Evolutionary conservation across 2,329 filamentous ascomycete species (phyloP), one percentile per base, ranked within the genome.

Genomic region (Colletotrichum trifolii): DNA sequence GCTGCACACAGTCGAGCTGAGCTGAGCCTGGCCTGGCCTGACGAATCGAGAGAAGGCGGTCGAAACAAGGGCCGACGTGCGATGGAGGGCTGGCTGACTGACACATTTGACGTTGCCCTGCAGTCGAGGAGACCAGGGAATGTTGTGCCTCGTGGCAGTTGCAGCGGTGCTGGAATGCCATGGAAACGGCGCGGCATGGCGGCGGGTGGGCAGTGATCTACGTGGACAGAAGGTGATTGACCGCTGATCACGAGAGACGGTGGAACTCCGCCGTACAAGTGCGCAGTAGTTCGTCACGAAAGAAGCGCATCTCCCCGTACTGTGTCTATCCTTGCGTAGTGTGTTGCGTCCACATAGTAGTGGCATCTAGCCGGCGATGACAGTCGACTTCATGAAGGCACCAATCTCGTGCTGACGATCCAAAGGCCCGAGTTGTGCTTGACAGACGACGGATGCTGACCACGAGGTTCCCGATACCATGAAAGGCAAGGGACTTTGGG

Each of bases 101-200:
- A 61, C 40, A 55, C 50, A 61, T 56, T 61, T 36, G 39, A 50
- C 40, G 50, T 61, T 46, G 11, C 25, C 45, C 17, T 25, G 43
- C 34, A 59, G 45, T 39, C 33, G 25, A 25, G 25, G 25, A 25
- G 17, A 47, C 36, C 13, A 15, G 34, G 39, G 50, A 65, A 65
- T 52, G 52, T 35, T 33, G 36, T 43, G 52, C 58, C 62, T 65
- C 62, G 52, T 62, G 58, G 46, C 47, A 57, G 46, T 38, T 25
- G 25, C 25, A 25, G 53, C 35, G 25, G 52, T 12, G 17, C 13
- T 66, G 47, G 53, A 66, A 63, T 57, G 58, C 52, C 17, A 42
- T 48, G 58, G 39, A 62, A 62, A 62, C 58, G 62, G 58, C n/a
- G 25, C 58, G 40, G 52, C 46, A 13, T 54, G 38, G 45, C 10